Evolutionary conservation across 768 basidiomycete genomes (phyloP).

Genomic region (Termitomyces eurrhizus): DNA sequence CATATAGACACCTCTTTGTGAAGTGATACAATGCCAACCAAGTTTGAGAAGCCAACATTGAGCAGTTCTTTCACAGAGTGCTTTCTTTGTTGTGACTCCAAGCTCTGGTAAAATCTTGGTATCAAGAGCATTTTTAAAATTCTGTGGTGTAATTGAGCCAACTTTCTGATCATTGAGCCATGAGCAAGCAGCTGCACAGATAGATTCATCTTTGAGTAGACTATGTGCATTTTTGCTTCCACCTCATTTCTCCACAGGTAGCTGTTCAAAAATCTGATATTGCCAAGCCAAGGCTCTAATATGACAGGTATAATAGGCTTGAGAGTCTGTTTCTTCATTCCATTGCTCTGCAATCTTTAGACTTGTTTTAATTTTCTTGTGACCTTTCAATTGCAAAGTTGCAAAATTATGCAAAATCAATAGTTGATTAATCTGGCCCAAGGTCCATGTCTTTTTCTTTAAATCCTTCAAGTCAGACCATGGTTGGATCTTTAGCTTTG

Average conservation of each 20-base stretch:
- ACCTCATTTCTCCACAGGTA: background rate
- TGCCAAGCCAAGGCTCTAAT: background rate
- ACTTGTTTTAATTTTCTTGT: background rate
- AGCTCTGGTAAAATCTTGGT: slow-evolving; percentile 27
- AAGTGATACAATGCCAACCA: background rate
- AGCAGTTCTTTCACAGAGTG: slow-evolving; percentile 29
- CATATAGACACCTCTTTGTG: too few species aligned
- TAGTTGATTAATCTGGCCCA: background rate
- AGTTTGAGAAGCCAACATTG: slow-evolving; percentile 32
- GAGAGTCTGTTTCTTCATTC: background rate
- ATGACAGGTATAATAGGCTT: background rate
- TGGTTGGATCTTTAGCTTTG: background rate
- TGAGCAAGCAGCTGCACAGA: background rate
- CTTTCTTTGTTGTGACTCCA: slow-evolving; percentile 21
- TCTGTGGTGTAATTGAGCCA: slow-evolving; percentile 22
- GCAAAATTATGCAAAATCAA: background rate
- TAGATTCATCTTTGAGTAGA: background rate
- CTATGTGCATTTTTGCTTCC: background rate
- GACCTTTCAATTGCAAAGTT: background rate
- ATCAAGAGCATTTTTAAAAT: slow-evolving; percentile 24
- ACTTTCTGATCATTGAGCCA: background rate
- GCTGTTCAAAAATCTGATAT: background rate
- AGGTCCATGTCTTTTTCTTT: background rate
- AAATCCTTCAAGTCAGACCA: background rate
- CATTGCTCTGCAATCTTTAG: background rate